A percentile compares a stretch with the other conserved stretches of the same genome.
Evolutionary conservation across 768 basidiomycete genomes (phyloP).

Genomic region (Tephrocybe sp.): DNA sequence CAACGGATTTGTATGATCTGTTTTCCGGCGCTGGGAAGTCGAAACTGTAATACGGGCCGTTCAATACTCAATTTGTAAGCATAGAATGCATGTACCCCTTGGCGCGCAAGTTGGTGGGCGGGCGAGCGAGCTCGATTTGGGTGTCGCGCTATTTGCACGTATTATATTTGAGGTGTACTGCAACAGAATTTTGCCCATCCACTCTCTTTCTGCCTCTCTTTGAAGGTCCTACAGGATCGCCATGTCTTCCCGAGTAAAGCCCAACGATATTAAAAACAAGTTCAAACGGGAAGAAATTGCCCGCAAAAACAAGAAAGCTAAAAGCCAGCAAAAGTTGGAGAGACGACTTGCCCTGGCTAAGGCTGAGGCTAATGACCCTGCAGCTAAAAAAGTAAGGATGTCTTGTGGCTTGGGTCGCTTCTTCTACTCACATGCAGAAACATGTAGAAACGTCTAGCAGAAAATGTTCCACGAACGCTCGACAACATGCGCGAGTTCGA

Average conservation of each 20-base stretch:
- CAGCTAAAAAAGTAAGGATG: slow-evolving; percentile 67
- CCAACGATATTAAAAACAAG: slow-evolving; percentile 83
- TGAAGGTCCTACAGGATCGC: neutral
- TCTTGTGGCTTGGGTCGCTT: neutral
- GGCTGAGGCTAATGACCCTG: slow-evolving; percentile 72
- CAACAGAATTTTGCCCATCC: neutral
- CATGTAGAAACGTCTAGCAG: slow-evolving; percentile 71
- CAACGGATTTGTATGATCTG: slow-evolving; percentile 71
- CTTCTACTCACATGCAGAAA: neutral
- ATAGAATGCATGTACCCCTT: no score
- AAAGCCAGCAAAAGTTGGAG: slow-evolving; percentile 79
- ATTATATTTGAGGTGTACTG: neutral
- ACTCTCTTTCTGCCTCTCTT: no score
- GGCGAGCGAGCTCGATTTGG: no score
- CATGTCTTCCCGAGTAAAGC: slow-evolving; percentile 62
- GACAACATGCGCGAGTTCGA: slow-evolving; percentile 92
- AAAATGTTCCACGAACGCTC: slow-evolving; percentile 88
- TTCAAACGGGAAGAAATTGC: slow-evolving; percentile 80
- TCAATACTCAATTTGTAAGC: no score
- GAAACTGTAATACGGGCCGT: slow-evolving; percentile 21
- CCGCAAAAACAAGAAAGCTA: slow-evolving; percentile 73
- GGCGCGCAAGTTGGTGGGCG: no score
- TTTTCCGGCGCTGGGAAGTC: slow-evolving; percentile 35
- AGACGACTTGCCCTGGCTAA: slow-evolving; percentile 77
- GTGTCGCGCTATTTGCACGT: slow-evolving; percentile 9